Evolutionary conservation across 768 basidiomycete species (phyloP), one percentile per base, ranked within the genome.

Genomic region (Tricholoma terreum): DNA sequence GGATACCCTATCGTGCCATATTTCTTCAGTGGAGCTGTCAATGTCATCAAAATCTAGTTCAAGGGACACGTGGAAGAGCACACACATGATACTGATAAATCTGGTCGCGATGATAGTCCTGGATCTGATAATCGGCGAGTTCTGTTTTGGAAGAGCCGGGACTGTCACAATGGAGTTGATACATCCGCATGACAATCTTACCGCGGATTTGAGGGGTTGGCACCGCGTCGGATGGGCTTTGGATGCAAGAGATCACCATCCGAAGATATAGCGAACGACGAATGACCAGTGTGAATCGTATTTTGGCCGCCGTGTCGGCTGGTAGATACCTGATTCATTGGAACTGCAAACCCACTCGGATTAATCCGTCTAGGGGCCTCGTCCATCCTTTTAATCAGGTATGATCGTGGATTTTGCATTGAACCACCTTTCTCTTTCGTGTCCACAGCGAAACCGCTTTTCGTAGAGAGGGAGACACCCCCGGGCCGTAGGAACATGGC

Each of bases 331-430:
- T 58, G 62, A 58, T 56, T 67, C 36, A 67, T 50, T 3, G 71
- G 71, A 2, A 68, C 64, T 7, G 76, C 78, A 58, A 79, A 83
- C 5, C 90, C 90, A 61, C 83, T 91, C 3, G 90, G 90, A 65
- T 91, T 80, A 22, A 92, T 77, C 1, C 80, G 82, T 65, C 83
- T 84, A 6, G 87, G 89, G 1, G 83, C 80, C 48, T 79, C 81
- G 56, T 89, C 83, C 76, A 88, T 79, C 50, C 90, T 77, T 30
- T 84, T 80, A 55, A 94, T 92, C 90, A 92, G 92, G 54, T 90
- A 84, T 22, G 87, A 75, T 49, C 81, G 73, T 6, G 93, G 56
- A 49, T 72, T 79, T 21, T 70, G 73, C 34, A 71, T 68, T 19
- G 68, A 61, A 14, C 6, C 24, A 27, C 69, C 63, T 11, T 63